Base-by-base conservation (phyloP, 306 rosid genomes). In the Rosa lucieae region DNA sequence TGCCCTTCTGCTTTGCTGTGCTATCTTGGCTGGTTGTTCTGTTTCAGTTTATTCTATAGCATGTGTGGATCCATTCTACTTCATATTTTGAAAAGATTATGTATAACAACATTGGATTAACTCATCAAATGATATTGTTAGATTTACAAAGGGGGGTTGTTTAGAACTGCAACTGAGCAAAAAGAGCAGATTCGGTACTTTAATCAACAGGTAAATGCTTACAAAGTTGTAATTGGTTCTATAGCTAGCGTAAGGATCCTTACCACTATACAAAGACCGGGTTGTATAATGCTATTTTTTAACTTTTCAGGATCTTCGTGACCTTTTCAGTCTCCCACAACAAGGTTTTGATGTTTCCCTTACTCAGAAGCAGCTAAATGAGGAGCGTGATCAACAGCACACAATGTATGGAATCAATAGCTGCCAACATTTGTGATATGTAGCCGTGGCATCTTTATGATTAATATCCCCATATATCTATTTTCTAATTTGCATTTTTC, bases 331-430 rank as follows among this genome's bases (percentile, higher is more conserved):
- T 83, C 89, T 94, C 74, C 99, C 99, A 70, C 82, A 79, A 72
- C 93, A 94, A 73, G 99, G 99, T 77, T 94, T 94, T 79, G 99
- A 92, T 83, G 89, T 92, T 32, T 94, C 99, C 83, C 88, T 90
- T 48, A 94, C 97, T 47, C 99, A 94, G 76, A 87, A 80, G 73
- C 99, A 94, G 80, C 82, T 94, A 83, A 86, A 91, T 48, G 97
- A 88, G 84, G 92, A 92, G 86, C 99, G 92, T 82, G 97, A 87
- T 85, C 56, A 74, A 81, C 89, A 82, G 79, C 83, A 87, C 74
- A 86, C 79, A 81, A 75, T 92, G 97, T 94, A 92, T 14, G 77
- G 53, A 77, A 44, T 81, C 81, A 21, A 42, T 58, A 39, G 49
- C 73, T 46, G 58, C 5, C 10, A 70, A 73, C 44, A 20, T 35